phyloP scores from a whole-genome alignment of 2,329 filamentous ascomycete genomes.

The Fusarium protoensiforme region DNA sequence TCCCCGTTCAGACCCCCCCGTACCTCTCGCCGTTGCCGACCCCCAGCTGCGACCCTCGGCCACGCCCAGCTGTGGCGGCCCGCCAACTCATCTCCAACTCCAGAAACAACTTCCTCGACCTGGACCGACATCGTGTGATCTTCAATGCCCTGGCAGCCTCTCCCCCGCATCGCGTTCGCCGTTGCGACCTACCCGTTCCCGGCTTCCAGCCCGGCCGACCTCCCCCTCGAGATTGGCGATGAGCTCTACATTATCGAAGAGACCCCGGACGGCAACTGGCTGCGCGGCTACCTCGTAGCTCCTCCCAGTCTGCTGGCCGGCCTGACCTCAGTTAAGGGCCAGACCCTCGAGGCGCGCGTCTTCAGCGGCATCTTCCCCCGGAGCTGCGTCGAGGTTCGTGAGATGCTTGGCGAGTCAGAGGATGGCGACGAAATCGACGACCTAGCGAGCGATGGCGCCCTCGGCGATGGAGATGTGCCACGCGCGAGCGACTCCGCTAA shows the following conservation, averaged over 20 bases:
- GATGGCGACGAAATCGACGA: conserved; percentile 59
- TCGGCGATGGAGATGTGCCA: conserved; percentile 41
- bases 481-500: conserved; percentile 64
- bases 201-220: conserved; percentile 85
- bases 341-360: conserved; percentile 93
- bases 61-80: conserved; percentile 26
- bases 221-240: conserved; percentile 97
- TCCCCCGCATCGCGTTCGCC: conserved; percentile 97
- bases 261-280: conserved; percentile 91
- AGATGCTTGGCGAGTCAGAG: conserved; percentile 84
- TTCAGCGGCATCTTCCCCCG: conserved; percentile 98
- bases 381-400: conserved; percentile 93
- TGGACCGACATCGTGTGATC: conserved; percentile 33
- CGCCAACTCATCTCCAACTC: conserved; percentile 9
- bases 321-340: conserved; percentile 88
- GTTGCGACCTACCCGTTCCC: conserved; percentile 96
- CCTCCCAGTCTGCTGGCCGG: conserved; percentile 93
- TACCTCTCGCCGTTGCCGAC: conserved; percentile 27
- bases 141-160: conserved; percentile 94
- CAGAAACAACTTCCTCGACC: conserved; percentile 25
- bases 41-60: conserved; percentile 34
- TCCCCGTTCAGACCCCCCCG: conserved; percentile 4
- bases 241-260: conserved; percentile 99
- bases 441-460: conserved; percentile 47
- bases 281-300: conserved; percentile 93